phyloP scores from a whole-genome alignment of 345 rosid genomes.

The Brassica incana region DNA sequence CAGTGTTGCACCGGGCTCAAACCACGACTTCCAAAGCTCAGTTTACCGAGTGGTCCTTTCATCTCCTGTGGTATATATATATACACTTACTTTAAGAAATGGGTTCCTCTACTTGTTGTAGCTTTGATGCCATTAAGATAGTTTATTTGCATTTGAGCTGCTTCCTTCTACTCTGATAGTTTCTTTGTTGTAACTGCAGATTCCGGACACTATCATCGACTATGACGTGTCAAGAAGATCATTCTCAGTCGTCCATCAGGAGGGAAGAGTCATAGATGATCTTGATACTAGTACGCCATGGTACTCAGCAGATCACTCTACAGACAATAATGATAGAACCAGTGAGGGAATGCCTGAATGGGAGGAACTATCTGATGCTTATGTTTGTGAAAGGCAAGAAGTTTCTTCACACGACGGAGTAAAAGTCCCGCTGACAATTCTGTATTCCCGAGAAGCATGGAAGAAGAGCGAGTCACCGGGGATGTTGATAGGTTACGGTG shows the following conservation, averaged over 20 bases:
- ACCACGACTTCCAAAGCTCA: conserved; percentile 67
- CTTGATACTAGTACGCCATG: conserved; percentile 34
- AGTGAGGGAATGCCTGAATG: conserved; percentile 38
- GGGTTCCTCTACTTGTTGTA: not conserved
- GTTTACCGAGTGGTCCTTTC: conserved; percentile 77
- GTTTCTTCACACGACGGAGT: conserved; percentile 77
- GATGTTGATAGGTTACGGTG: conserved; percentile 77
- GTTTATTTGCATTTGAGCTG: not conserved
- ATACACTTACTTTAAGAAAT: conserved; percentile 22
- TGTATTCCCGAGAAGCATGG: conserved; percentile 72
- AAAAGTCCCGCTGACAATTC: conserved; percentile 67
- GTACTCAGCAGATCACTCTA: conserved; percentile 29
- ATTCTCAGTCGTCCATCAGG: conserved; percentile 62
- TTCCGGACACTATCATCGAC: conserved; percentile 82
- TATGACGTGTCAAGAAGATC: conserved; percentile 64
- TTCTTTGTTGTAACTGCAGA: conserved; percentile 46
- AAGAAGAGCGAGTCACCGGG: conserved; percentile 61
- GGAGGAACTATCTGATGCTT: conserved; percentile 56
- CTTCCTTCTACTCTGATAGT: not conserved
- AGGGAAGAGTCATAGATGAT: conserved; percentile 36
- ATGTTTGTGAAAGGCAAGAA: conserved; percentile 70
- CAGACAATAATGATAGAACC: conserved; percentile 32
- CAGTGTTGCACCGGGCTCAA: conserved; percentile 71
- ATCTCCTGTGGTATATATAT: conserved; percentile 76
- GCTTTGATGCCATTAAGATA: conserved; percentile 10